Percentiles rank a stretch among this genome's conserved stretches.
These are phyloP conservation scores for Phaeosphaeria sp. DNA, from an alignment of 2,329 filamentous ascomycete species.

Conservation along the genomic window DNA sequence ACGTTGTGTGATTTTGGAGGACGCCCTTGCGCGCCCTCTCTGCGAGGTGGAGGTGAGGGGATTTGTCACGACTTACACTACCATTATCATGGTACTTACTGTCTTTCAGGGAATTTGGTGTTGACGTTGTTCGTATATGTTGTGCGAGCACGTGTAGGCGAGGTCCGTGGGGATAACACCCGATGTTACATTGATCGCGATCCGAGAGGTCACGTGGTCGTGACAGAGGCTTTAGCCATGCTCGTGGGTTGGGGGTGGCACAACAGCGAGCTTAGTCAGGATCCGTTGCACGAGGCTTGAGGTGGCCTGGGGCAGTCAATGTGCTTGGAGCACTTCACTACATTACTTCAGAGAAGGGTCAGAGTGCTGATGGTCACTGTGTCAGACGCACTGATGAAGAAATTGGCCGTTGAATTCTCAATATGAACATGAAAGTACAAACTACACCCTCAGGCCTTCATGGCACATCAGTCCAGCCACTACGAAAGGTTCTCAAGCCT, in stretches of 20 bases:
- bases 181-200: conserved; percentile 1
- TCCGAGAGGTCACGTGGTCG: conserved; percentile 1
- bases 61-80: too few species aligned
- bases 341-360: too few species aligned
- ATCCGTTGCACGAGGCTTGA: neutral
- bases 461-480: neutral
- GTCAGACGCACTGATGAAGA: too few species aligned
- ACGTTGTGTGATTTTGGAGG: neutral
- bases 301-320: too few species aligned
- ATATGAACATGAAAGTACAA: neutral
- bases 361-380: too few species aligned
- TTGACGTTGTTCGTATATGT: neutral
- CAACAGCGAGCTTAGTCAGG: conserved; percentile 12
- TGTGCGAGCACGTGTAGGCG: neutral
- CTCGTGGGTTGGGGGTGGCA: neutral
- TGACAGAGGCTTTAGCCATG: neutral
- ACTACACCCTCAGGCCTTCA: neutral
- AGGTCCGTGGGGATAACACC: neutral
- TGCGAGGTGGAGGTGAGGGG: neutral
- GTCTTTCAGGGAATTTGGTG: too few species aligned
- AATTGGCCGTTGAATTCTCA: neutral
- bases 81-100: too few species aligned
- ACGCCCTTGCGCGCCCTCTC: neutral
- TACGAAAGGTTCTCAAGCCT: neutral
- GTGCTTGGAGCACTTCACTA: too few species aligned